A percentile compares a stretch with the other conserved stretches of the same genome.
Conservation (phyloP, 1,284 basidiomycete genomes). For the Trichosporon faecale region DNA sequence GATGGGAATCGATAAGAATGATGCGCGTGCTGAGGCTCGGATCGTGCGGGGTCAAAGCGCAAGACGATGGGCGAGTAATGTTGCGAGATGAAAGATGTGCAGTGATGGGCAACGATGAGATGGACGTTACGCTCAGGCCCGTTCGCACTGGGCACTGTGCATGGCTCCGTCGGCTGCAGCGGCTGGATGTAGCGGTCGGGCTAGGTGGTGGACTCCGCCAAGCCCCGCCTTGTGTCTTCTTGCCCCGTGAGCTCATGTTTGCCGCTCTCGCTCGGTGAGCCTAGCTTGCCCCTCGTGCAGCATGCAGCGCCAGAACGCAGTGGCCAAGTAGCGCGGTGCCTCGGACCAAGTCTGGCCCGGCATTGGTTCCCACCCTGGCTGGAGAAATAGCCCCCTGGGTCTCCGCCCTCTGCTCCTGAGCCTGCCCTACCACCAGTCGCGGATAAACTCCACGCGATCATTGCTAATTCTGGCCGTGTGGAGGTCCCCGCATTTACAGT, state of each 20-base stretch:
- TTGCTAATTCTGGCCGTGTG: background rate
- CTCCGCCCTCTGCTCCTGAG: background rate
- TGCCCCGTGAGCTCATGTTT: background rate
- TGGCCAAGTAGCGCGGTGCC: background rate
- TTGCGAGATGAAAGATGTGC: too few species aligned
- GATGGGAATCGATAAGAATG: background rate
- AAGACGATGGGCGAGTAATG: too few species aligned
- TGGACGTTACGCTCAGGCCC: too few species aligned
- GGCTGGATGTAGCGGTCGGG: background rate
- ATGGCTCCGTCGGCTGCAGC: background rate
- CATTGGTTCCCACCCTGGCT: background rate
- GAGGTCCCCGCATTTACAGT: background rate
- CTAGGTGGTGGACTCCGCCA: background rate
- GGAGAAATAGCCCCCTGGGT: background rate
- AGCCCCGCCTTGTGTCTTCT: background rate
- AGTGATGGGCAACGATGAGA: too few species aligned
- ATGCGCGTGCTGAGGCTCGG: too few species aligned
- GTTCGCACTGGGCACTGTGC: too few species aligned
- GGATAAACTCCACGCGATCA: background rate
- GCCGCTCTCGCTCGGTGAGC: background rate
- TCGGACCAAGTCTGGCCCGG: slow-evolving; percentile 3
- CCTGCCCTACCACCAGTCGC: background rate
- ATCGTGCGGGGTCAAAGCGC: too few species aligned
- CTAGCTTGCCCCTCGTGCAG: background rate
- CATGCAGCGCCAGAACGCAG: background rate